phyloP scores from a whole-genome alignment of 2,329 filamentous ascomycete species.

The Calonectria honghensis region DNA sequence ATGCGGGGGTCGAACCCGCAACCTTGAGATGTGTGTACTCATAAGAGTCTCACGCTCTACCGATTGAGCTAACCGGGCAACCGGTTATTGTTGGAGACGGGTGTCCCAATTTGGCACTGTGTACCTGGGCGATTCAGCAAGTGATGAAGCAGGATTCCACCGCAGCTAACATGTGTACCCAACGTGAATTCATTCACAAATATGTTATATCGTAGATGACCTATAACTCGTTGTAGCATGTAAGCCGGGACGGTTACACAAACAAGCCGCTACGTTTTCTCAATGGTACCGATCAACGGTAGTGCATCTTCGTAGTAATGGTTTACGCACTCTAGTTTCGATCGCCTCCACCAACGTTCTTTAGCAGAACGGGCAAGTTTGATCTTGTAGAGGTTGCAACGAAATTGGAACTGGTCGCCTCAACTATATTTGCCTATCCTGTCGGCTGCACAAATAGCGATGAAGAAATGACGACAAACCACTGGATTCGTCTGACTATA shows the following conservation, averaged over 20 bases:
- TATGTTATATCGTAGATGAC: background rate
- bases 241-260: background rate
- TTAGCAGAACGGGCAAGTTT: background rate
- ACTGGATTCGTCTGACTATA: no score
- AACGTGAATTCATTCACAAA: background rate
- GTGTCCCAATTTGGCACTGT: background rate
- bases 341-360: background rate
- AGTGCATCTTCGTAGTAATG: background rate
- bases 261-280: background rate
- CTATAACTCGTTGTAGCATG: background rate
- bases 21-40: conserved; percentile 68
- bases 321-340: background rate
- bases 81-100: conserved; percentile 10
- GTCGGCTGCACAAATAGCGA: no score
- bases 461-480: no score
- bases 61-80: conserved; percentile 64
- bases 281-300: no score
- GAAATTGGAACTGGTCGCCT: background rate
- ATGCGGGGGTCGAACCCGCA: conserved; percentile 70
- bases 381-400: background rate
- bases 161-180: background rate
- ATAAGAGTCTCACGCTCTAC: conserved; percentile 84
- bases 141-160: background rate
- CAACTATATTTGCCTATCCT: background rate
- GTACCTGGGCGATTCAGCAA: background rate